Evolutionary conservation across 371 early-diverging fungal genomes (phyloP).

Genomic region (Haplosporangium sp.): DNA sequence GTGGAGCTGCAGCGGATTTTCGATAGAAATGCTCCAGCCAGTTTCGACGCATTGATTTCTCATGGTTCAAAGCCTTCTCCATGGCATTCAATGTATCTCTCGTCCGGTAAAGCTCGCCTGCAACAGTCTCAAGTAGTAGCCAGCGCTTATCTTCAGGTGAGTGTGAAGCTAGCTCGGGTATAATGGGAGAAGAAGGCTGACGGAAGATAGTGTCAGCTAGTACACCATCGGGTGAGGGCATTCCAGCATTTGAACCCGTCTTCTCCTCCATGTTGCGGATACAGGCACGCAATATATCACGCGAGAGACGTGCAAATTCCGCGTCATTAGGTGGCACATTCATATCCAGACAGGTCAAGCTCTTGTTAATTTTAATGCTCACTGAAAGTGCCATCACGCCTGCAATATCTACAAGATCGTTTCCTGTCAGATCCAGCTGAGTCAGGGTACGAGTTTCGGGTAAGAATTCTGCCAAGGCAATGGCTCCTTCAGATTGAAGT

Average conservation of each 20-base stretch:
- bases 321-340: slow-evolving; percentile 76
- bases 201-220: slow-evolving; percentile 46
- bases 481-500: slow-evolving; percentile 66
- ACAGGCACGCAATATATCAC: slow-evolving; percentile 76
- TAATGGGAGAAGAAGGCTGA: slow-evolving; percentile 45
- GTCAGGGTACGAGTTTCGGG: slow-evolving; percentile 77
- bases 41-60: slow-evolving; percentile 31
- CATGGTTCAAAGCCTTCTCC: slow-evolving; percentile 35
- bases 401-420: slow-evolving; percentile 79
- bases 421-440: slow-evolving; percentile 80
- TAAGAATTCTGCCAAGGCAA: slow-evolving; percentile 83
- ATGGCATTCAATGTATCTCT: slow-evolving; percentile 27
- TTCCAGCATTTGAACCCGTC: slow-evolving; percentile 45
- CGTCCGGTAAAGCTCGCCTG: slow-evolving; percentile 41
- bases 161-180: slow-evolving; percentile 35
- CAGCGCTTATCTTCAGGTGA: slow-evolving; percentile 35
- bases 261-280: slow-evolving; percentile 72
- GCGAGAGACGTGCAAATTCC: slow-evolving; percentile 73
- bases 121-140: slow-evolving; percentile 36
- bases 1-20: background rate
- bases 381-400: slow-evolving; percentile 84
- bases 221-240: slow-evolving; percentile 39
- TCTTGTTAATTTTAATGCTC: slow-evolving; percentile 77
- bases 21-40: slow-evolving; percentile 35
- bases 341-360: slow-evolving; percentile 78